Evolutionary conservation across 805 yeast species (phyloP).

Genomic region (Nakazawaea sp.): DNA sequence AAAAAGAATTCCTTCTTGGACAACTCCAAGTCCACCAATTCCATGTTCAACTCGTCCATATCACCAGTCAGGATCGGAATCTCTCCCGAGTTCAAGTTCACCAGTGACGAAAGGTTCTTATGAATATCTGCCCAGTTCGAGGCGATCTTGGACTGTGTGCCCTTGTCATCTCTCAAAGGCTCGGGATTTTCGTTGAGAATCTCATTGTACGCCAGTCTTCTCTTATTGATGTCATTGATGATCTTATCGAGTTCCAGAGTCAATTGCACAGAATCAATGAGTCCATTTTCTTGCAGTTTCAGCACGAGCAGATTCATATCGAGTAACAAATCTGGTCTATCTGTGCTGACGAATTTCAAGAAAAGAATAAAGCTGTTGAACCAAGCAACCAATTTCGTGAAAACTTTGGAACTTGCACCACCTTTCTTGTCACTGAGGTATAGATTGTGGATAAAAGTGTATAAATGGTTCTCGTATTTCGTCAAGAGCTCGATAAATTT

Average conservation of each 20-base stretch:
- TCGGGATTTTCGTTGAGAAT: slow-evolving; percentile 16
- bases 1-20: background rate
- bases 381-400: slow-evolving; percentile 71
- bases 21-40: slow-evolving; percentile 13
- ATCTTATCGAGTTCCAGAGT: slow-evolving; percentile 32
- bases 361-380: slow-evolving; percentile 57
- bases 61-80: slow-evolving; percentile 22
- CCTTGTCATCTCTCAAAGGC: slow-evolving; percentile 6
- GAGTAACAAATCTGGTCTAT: slow-evolving; percentile 32
- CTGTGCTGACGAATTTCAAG: slow-evolving; percentile 52
- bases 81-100: slow-evolving; percentile 11
- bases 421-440: slow-evolving; percentile 61
- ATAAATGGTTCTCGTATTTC: slow-evolving; percentile 65
- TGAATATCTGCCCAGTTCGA: slow-evolving; percentile 41
- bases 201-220: slow-evolving; percentile 31
- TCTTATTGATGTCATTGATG: slow-evolving; percentile 28
- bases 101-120: slow-evolving; percentile 21
- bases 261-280: slow-evolving; percentile 27
- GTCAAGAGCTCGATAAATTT: slow-evolving; percentile 59
- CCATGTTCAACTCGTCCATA: slow-evolving; percentile 35
- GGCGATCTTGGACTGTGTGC: slow-evolving; percentile 15
- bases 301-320: slow-evolving; percentile 33
- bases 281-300: slow-evolving; percentile 11
- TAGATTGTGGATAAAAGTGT: slow-evolving; percentile 74
- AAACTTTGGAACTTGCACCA: slow-evolving; percentile 39